Base-by-base conservation (phyloP, 805 yeast species). In the Hanseniaspora pseudoguilliermondii region DNA sequence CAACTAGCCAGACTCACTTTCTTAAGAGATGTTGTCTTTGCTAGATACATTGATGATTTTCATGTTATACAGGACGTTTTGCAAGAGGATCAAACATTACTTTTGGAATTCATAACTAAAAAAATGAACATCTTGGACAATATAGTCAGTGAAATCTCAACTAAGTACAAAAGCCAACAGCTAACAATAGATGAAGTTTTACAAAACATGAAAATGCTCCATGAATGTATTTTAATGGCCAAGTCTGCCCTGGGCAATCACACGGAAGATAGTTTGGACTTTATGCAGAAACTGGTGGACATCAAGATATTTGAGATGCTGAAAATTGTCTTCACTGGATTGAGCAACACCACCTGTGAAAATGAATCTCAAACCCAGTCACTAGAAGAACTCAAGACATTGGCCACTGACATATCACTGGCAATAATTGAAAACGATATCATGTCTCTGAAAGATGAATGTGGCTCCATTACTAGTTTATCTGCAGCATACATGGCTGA, bases 11-110 rank as follows among this genome's bases (percentile, higher is more conserved):
- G 57, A 49, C 34, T 56, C n/a, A 50, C 46, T 34, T 87, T 86
- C 65, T 71, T 93, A 49, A 85, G 85, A 66, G 96, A 91, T 66
- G 95, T 87, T 20, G 95, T 86, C 1, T 69, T 91, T 29, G 90
- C 93, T 3, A 73, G 96, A 53, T 71, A 83, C 43, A 66, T 91
- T 48, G 97, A 91, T 66, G 97, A 91, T 65, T 80, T 82, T 63
- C 79, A 78, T 59, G 71, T 84, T 57, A 74, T 93, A 39, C 72
- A 83, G 18, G 79, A 68, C 38, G 63, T 66, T 18, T 63, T 67
- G 8, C 55, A 65, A 42, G 69, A 65, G 58, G 60, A 66, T 8
- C 67, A 68, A 57, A 62, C 66, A 2, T 65, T 68, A 55, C 63
- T 68, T 16, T 65, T 69, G 36, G 69, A 66, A 53, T 67, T 66